A percentile compares a stretch with the other conserved stretches of the same genome.
These are phyloP conservation scores for Bruguiera parviflora DNA, from an alignment of 345 rosid species.

Conservation along the genomic window DNA sequence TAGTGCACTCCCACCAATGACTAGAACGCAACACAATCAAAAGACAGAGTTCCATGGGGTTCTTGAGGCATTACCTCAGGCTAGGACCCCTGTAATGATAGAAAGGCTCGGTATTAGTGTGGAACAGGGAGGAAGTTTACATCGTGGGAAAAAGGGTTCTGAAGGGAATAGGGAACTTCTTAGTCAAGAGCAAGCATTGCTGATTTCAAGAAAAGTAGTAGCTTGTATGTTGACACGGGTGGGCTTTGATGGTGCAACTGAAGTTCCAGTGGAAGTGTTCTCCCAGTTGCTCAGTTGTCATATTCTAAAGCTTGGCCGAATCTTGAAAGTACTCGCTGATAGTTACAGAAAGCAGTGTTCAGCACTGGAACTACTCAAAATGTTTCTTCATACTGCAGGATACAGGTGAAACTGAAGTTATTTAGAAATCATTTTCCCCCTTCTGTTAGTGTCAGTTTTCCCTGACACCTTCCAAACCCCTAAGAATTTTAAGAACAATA, in stretches of 20 bases:
- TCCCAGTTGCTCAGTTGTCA: constrained; percentile 70
- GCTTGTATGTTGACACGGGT: constrained; percentile 48
- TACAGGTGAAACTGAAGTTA: constrained; percentile 43
- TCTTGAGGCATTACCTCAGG: constrained; percentile 73
- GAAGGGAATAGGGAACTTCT: constrained; percentile 45
- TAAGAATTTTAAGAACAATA: background rate
- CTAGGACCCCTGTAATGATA: constrained; percentile 63
- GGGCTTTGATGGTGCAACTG: constrained; percentile 82
- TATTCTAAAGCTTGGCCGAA: constrained; percentile 64
- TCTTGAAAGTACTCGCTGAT: constrained; percentile 68
- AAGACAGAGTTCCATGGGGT: constrained; percentile 61
- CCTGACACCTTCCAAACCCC: background rate
- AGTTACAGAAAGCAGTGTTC: constrained; percentile 85
- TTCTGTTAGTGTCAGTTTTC: too few relatives aligned
- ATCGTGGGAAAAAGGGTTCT: constrained; percentile 50
- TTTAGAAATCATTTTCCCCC: background rate
- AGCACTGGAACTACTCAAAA: constrained; percentile 70
- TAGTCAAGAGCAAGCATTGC: constrained; percentile 70
- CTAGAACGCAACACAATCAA: constrained; percentile 34
- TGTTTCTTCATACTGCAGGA: constrained; percentile 78
- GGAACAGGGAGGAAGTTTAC: constrained; percentile 68
- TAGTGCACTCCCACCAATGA: constrained; percentile 50
- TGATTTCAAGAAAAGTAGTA: constrained; percentile 58
- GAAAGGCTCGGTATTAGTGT: constrained; percentile 82
- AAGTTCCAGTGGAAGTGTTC: constrained; percentile 73